Evolutionary conservation across 352 stramenopile species (phyloP).

Genomic region (Salisapilia sapeloensis): DNA sequence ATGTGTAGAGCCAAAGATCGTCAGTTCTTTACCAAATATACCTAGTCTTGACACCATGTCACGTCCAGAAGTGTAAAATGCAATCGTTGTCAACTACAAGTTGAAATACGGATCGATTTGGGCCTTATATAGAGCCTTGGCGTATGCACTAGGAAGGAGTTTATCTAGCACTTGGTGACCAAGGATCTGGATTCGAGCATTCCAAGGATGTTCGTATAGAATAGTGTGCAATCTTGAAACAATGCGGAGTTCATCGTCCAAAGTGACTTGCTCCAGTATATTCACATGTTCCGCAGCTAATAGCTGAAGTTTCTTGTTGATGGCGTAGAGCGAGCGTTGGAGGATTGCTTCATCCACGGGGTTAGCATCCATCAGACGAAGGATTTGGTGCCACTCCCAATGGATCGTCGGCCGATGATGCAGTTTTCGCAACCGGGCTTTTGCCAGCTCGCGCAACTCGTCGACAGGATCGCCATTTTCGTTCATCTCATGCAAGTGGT

Average conservation of each 20-base stretch:
- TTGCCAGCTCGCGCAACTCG: too few relatives aligned
- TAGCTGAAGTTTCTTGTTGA: constrained; percentile 31
- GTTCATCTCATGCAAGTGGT: too few relatives aligned
- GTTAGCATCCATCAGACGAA: constrained; percentile 35
- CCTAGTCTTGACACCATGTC: neutral
- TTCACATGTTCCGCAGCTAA: constrained; percentile 1
- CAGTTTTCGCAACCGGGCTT: constrained; percentile 22
- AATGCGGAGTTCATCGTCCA: constrained; percentile 29
- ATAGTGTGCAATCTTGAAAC: constrained; percentile 39
- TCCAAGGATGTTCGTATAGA: constrained; percentile 42
- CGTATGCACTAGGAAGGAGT: constrained; percentile 42
- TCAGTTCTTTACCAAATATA: too few relatives aligned
- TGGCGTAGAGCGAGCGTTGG: constrained; percentile 30
- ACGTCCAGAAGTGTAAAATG: constrained; percentile 2
- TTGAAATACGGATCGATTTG: constrained; percentile 66
- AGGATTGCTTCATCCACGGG: constrained; percentile 39
- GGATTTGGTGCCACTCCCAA: constrained; percentile 30
- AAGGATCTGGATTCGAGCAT: constrained; percentile 40
- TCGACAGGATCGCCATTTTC: too few relatives aligned
- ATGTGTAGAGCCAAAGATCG: too few relatives aligned
- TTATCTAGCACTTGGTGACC: constrained; percentile 28
- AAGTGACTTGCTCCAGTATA: constrained; percentile 22
- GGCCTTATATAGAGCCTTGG: constrained; percentile 46
- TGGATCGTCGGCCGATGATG: constrained; percentile 29
- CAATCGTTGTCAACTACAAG: constrained; percentile 13